Percentiles rank a stretch among this genome's conserved stretches.
Evolutionary conservation across 768 basidiomycete genomes (phyloP).

Genomic region (Kwoniella botswanensis): DNA sequence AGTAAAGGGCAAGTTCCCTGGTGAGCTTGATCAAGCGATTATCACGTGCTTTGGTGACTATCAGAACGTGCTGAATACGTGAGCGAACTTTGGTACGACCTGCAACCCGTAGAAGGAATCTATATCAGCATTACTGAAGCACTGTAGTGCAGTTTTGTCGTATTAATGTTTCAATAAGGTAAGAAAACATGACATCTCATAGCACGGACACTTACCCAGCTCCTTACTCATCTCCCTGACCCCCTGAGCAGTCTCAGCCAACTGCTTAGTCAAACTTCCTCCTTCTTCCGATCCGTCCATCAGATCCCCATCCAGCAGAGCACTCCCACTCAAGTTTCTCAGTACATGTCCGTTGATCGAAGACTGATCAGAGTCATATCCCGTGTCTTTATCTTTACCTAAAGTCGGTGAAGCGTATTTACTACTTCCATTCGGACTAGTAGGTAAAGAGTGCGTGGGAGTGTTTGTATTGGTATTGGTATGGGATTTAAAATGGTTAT

Average conservation of each 20-base stretch:
- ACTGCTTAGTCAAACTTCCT: slow-evolving; percentile 81
- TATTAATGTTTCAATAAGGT: background rate
- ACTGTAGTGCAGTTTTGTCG: background rate
- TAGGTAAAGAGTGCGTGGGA: slow-evolving; percentile 8
- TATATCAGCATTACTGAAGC: no score
- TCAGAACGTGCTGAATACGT: slow-evolving; percentile 88
- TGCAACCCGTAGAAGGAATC: slow-evolving; percentile 52
- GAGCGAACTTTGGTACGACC: slow-evolving; percentile 90
- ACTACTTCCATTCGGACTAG: slow-evolving; percentile 28
- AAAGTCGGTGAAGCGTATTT: slow-evolving; percentile 29
- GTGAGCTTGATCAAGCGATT: slow-evolving; percentile 95
- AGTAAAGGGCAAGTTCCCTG: slow-evolving; percentile 87
- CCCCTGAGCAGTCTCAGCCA: slow-evolving; percentile 95
- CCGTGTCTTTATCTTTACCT: slow-evolving; percentile 22
- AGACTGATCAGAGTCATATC: slow-evolving; percentile 44
- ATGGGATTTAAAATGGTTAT: slow-evolving; percentile 8
- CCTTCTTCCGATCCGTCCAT: slow-evolving; percentile 69
- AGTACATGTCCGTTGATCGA: slow-evolving; percentile 28
- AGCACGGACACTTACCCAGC: slow-evolving; percentile 68
- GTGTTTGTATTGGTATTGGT: slow-evolving; percentile 6
- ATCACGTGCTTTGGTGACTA: slow-evolving; percentile 97
- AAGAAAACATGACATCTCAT: background rate
- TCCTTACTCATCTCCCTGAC: slow-evolving; percentile 99
- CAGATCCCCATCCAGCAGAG: slow-evolving; percentile 48
- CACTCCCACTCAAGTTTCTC: slow-evolving; percentile 25